Percentiles rank a stretch among this genome's conserved stretches.
phyloP scores from a whole-genome alignment of 2,329 filamentous ascomycete genomes.

The Byssothecium circinans region DNA sequence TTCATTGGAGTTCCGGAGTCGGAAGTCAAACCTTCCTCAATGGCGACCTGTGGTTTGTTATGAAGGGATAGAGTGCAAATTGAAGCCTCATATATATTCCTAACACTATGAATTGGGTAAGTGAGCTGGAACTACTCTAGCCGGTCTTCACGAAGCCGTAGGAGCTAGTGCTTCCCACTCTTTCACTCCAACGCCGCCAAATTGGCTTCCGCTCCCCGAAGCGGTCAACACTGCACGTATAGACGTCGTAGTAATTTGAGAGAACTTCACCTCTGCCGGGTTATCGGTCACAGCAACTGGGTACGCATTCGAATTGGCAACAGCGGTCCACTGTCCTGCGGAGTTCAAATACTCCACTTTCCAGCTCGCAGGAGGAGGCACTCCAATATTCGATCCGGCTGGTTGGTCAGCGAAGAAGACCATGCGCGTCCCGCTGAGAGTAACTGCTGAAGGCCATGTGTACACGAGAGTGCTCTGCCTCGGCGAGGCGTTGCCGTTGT shows the following conservation, averaged over 20 bases:
- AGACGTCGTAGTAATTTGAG: slow-evolving; percentile 4
- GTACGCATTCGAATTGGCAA: slow-evolving; percentile 20
- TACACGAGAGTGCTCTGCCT: slow-evolving; percentile 34
- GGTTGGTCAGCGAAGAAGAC: slow-evolving; percentile 16
- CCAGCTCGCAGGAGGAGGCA: slow-evolving; percentile 17
- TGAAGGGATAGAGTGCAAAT: too few relatives aligned
- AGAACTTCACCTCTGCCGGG: slow-evolving; percentile 33
- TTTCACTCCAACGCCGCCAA: slow-evolving; percentile 14
- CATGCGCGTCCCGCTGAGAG: slow-evolving; percentile 22
- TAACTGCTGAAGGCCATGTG: slow-evolving; percentile 32
- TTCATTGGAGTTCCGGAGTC: too few relatives aligned
- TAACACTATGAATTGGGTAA: too few relatives aligned
- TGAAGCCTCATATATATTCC: too few relatives aligned
- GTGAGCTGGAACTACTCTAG: too few relatives aligned
- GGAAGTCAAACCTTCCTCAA: too few relatives aligned
- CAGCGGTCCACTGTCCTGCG: slow-evolving; percentile 16
- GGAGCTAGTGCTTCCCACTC: slow-evolving; percentile 16
- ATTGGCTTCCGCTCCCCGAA: slow-evolving; percentile 7
- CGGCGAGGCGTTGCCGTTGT: slow-evolving; percentile 35
- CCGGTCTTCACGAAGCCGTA: background rate
- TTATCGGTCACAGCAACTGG: slow-evolving; percentile 26
- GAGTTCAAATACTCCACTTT: slow-evolving; percentile 13
- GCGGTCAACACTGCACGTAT: slow-evolving; percentile 10
- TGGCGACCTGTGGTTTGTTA: too few relatives aligned
- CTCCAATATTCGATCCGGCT: slow-evolving; percentile 12